These are phyloP conservation scores for Castanea mollissima DNA, from an alignment of 306 rosid genomes.

Conservation along the genomic window DNA sequence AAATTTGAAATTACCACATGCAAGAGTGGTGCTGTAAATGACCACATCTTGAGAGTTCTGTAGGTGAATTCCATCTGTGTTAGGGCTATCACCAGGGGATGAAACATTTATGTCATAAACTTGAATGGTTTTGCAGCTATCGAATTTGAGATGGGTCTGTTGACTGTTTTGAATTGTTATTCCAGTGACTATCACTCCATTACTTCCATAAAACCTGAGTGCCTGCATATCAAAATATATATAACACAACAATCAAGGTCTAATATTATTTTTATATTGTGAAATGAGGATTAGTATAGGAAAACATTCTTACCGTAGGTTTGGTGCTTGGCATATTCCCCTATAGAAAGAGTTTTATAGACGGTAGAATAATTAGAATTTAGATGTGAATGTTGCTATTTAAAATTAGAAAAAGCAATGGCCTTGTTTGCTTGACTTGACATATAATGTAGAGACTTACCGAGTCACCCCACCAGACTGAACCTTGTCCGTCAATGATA, in stretches of 20 bases:
- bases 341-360: neutral
- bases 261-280: neutral
- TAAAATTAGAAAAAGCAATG: neutral
- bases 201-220: conserved; percentile 68
- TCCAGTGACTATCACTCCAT: conserved; percentile 53
- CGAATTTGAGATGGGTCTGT: conserved; percentile 67
- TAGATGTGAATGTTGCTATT: neutral
- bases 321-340: conserved; percentile 45
- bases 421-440: neutral
- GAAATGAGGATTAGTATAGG: neutral
- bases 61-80: conserved; percentile 82
- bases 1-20: conserved; percentile 53
- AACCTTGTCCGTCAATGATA: conserved; percentile 77
- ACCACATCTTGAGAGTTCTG: conserved; percentile 54
- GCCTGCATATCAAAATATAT: conserved; percentile 40
- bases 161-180: conserved; percentile 76
- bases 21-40: conserved; percentile 50
- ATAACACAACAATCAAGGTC: neutral
- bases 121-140: conserved; percentile 52
- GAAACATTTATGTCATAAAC: conserved; percentile 44
- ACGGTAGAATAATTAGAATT: neutral
- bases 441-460: conserved; percentile 3
- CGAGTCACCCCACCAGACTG: conserved; percentile 64
- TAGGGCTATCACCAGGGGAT: conserved; percentile 73
- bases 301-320: conserved; percentile 53